These are phyloP conservation scores for Myriosclerotinia scirpicola DNA, from an alignment of 2,329 filamentous ascomycete genomes.

Conservation along the genomic window DNA sequence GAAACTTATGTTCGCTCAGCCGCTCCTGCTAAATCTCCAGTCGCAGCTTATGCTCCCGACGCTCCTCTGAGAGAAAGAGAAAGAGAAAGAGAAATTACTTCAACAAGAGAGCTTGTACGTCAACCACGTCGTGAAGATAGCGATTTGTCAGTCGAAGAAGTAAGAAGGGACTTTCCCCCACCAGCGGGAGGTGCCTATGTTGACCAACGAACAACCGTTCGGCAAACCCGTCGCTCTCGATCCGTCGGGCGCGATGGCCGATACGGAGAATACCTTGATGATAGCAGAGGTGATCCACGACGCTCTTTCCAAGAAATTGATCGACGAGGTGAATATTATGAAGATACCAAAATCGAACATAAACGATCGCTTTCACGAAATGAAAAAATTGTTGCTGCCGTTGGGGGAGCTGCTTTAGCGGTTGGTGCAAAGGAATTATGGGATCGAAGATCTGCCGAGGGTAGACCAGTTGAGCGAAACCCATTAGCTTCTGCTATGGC, in stretches of 20 bases:
- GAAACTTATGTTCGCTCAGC: constrained; percentile 39
- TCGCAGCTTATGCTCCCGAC: constrained; percentile 36
- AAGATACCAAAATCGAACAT: constrained; percentile 54
- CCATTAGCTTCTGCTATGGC: constrained; percentile 59
- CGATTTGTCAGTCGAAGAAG: constrained; percentile 75
- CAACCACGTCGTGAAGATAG: constrained; percentile 66
- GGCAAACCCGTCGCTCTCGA: constrained; percentile 56
- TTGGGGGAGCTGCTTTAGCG: constrained; percentile 63
- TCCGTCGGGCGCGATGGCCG: constrained; percentile 62
- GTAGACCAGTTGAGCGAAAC: constrained; percentile 55
- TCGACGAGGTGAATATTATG: constrained; percentile 50
- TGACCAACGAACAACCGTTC: constrained; percentile 33
- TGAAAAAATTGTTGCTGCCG: constrained; percentile 65
- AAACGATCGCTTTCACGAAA: constrained; percentile 59
- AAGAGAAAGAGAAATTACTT: constrained; percentile 30
- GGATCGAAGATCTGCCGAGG: constrained; percentile 56
- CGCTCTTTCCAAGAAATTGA: constrained; percentile 49
- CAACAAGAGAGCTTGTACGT: constrained; percentile 57
- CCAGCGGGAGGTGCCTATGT: constrained; percentile 40
- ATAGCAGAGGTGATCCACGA: constrained; percentile 45
- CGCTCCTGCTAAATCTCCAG: constrained; percentile 28
- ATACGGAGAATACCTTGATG: constrained; percentile 57
- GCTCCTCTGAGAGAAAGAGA: constrained; percentile 22
- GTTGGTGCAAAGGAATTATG: constrained; percentile 66
- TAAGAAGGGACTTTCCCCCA: constrained; percentile 80